Base-by-base conservation (phyloP, 179 eudicot genomes). In the Dionaea muscipula region DNA sequence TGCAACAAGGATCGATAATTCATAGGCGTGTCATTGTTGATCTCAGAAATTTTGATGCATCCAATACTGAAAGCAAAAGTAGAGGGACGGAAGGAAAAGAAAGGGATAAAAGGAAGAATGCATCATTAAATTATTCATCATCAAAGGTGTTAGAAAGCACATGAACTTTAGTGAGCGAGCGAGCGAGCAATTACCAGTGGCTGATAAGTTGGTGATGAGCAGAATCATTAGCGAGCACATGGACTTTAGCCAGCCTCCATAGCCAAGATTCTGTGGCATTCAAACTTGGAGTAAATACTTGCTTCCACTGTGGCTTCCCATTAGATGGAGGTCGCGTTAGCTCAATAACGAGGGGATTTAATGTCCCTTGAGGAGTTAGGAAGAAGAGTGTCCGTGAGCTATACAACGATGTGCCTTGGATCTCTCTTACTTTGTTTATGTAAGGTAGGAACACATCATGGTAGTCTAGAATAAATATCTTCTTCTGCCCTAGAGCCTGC, bases 221-320 rank as follows among this genome's bases (percentile, higher is more conserved):
- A 8, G 77, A 72, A 33, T 75, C 80, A 62, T 75, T 77, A 56
- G 80, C 71, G 35, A 75, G 74, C 0, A 75, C 76, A 59, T 75
- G 80, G 49, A 70, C 80, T 54, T 75, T 76, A 33, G 77, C 77
- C 36, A 66, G 57, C 62, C 56, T 68, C 77, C 81, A 76, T 25
- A 72, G 81, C 77, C 77, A 76, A 0, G 38, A 14, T 17, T 53
- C 18, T 21, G 77, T 72, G 47, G 69, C 57, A 59, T 24, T 36
- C 1, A 48, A 33, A 37, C 36, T 14, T 1, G 81, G 77, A 7
- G 72, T 68, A 47, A 49, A 72, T 6, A 76, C 81, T 62, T 62
- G 66, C 52, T 66, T 68, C 81, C 81, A 76, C 20, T 76, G 74
- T n/a, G 59, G 69, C 55, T 72, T 72, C 1, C 67, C 70, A 1